Evolutionary conservation across 345 rosid species (phyloP), one percentile per base, ranked within the genome.

Genomic region (Citrus maxima): DNA sequence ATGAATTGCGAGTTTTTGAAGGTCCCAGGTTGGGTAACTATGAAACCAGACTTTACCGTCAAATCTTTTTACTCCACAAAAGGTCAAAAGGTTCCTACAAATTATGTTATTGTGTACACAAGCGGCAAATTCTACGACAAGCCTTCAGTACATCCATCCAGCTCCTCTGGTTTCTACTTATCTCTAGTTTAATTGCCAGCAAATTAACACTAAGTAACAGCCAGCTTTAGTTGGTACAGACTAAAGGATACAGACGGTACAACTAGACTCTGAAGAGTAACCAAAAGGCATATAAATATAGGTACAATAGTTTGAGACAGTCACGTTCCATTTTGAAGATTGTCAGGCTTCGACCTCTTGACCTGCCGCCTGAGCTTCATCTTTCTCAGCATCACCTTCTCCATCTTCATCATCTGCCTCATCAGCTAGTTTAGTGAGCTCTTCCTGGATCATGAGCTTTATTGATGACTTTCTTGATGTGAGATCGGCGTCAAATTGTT

Each of bases 391-490:
- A n/a, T 87, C 88, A 2, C 78, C 91, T 6, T 86, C 96, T 27
- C 83, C 97, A 0, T 85, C 93, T 7, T 90, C 97, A 9, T 89
- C 90, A 2, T 90, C 97, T 1, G 79, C 93, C 65, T 88, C 98
- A 14, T 92, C 93, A 6, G 97, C 98, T 81, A 95, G 79, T 86
- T 93, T 95, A 14, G 94, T 89, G 55, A 95, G 98, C 88, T 95
- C 98, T 25, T 89, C 95, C 80, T 93, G 98, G 77, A 95, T 93
- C 88, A 93, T 88, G 63, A 81, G 34, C 89, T 95, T 95, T 84
- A 95, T 89, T 5, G 88, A 83, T 59, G 97, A 81, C 84, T 90
- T 95, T 79, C 87, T 92, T 16, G 85, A 75, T n/a, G 87, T 76
- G 58, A 93, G 91, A 81, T 89, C 89, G 0, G 74, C 74, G 1